A percentile compares a stretch with the other conserved stretches of the same genome.
phyloP scores from a whole-genome alignment of 2,329 filamentous ascomycete species.

The Shiraia sp. region DNA sequence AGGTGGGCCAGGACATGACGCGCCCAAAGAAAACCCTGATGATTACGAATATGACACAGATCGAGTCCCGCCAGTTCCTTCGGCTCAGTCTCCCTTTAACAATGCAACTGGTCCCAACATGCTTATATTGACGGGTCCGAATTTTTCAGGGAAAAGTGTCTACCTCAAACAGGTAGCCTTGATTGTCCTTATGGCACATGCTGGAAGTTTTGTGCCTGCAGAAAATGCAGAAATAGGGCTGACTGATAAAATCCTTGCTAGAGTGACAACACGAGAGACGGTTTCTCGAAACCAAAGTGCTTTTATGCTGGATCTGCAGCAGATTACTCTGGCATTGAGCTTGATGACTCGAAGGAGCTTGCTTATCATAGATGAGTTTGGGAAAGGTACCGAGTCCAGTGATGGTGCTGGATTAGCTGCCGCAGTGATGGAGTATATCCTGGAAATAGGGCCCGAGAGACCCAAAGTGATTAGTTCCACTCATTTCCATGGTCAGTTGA shows the following conservation, averaged over 20 bases:
- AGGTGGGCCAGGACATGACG: slow-evolving; percentile 55
- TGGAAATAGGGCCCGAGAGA: slow-evolving; percentile 52
- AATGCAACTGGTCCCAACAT: slow-evolving; percentile 60
- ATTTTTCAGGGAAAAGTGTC: slow-evolving; percentile 95
- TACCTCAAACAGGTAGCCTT: slow-evolving; percentile 92
- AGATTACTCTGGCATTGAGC: slow-evolving; percentile 76
- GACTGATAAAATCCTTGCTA: slow-evolving; percentile 89
- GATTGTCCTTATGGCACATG: slow-evolving; percentile 89
- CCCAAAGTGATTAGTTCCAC: slow-evolving; percentile 66
- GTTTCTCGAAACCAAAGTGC: slow-evolving; percentile 67
- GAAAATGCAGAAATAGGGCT: slow-evolving; percentile 75
- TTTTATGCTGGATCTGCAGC: slow-evolving; percentile 83
- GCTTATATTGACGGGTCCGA: slow-evolving; percentile 86
- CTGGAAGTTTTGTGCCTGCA: slow-evolving; percentile 88
- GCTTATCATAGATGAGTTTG: slow-evolving; percentile 91
- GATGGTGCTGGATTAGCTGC: slow-evolving; percentile 68
- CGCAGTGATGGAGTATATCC: slow-evolving; percentile 62
- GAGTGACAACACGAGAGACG: slow-evolving; percentile 75
- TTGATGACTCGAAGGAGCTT: slow-evolving; percentile 77
- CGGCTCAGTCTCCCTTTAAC: slow-evolving; percentile 6
- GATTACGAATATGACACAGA: background rate
- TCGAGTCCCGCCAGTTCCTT: slow-evolving; percentile 6
- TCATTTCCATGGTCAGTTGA: slow-evolving; percentile 61
- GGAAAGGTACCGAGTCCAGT: slow-evolving; percentile 67
- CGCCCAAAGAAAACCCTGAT: slow-evolving; percentile 1